Conservation (phyloP, 805 yeast genomes). For the Ogataea pini region DNA sequence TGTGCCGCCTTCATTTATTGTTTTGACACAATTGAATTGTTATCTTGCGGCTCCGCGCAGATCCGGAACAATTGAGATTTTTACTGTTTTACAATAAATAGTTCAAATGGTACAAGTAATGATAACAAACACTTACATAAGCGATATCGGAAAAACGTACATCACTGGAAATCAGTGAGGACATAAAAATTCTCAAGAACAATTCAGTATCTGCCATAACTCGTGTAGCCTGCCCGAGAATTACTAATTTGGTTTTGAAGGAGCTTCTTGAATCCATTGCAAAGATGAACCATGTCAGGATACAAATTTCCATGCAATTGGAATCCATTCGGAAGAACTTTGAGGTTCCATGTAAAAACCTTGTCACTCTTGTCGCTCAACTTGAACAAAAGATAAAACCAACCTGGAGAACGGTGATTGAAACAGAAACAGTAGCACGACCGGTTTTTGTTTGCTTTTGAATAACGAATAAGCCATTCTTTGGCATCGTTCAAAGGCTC, state of each 20-base stretch:
- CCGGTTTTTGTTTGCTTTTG: constrained; percentile 87
- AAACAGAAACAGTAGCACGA: constrained; percentile 89
- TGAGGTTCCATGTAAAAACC: constrained; percentile 85
- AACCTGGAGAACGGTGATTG: constrained; percentile 92
- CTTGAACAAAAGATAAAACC: constrained; percentile 85
- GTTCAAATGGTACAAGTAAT: background rate
- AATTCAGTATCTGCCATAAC: constrained; percentile 20
- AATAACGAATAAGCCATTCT: constrained; percentile 84
- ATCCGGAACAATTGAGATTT: too few relatives aligned
- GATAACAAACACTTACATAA: background rate
- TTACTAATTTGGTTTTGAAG: constrained; percentile 32
- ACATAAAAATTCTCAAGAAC: background rate
- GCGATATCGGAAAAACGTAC: background rate
- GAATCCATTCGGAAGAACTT: constrained; percentile 85
- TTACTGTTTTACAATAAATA: too few relatives aligned
- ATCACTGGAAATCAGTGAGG: background rate
- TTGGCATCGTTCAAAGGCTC: constrained; percentile 80
- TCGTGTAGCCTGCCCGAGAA: constrained; percentile 21
- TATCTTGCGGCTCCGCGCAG: too few relatives aligned
- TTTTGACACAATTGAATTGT: background rate
- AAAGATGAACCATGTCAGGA: constrained; percentile 83
- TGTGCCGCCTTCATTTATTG: background rate
- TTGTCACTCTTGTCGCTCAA: constrained; percentile 63
- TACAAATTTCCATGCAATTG: constrained; percentile 76
- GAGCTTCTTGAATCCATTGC: constrained; percentile 87